Conservation (phyloP, 2,329 filamentous ascomycete genomes). For the Uncinocarpus reesii region DNA sequence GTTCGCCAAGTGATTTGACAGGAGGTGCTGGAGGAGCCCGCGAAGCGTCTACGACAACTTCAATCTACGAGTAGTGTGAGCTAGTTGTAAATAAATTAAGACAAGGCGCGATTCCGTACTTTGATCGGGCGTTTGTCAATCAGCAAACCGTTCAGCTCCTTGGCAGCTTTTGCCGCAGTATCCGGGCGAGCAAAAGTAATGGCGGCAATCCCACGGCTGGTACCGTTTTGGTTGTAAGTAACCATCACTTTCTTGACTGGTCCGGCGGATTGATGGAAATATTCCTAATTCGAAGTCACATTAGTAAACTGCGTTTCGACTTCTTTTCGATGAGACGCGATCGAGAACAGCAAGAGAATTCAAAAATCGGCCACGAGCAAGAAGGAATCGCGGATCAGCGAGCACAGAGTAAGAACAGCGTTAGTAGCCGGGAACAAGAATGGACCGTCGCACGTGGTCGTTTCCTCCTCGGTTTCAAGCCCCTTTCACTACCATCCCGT, state of each 20-base stretch:
- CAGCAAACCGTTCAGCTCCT: constrained; percentile 74
- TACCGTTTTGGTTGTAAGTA: constrained; percentile 83
- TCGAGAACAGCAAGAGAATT: constrained; percentile 18
- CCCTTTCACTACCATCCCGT: neutral
- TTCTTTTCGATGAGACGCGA: constrained; percentile 3
- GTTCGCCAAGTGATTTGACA: constrained; percentile 70
- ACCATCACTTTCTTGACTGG: constrained; percentile 84
- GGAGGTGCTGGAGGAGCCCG: constrained; percentile 57
- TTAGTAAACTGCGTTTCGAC: constrained; percentile 31
- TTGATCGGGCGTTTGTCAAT: constrained; percentile 88
- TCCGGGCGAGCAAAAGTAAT: constrained; percentile 74
- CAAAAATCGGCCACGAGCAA: constrained; percentile 15
- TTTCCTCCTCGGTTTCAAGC: neutral
- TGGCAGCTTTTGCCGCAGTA: constrained; percentile 73
- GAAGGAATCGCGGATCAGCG: constrained; percentile 42
- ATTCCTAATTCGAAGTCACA: constrained; percentile 65
- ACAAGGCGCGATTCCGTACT: constrained; percentile 42
- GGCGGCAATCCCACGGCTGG: constrained; percentile 84
- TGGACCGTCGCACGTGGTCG: neutral
- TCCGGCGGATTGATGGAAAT: constrained; percentile 79
- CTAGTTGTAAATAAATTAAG: constrained; percentile 18
- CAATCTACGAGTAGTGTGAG: constrained; percentile 50
- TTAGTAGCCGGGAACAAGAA: constrained; percentile 28
- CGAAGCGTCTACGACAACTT: constrained; percentile 74
- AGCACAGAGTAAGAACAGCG: constrained; percentile 44